Evolutionary conservation across 257 asterid genomes (phyloP).

Genomic region (Lavandula angustifolia): DNA sequence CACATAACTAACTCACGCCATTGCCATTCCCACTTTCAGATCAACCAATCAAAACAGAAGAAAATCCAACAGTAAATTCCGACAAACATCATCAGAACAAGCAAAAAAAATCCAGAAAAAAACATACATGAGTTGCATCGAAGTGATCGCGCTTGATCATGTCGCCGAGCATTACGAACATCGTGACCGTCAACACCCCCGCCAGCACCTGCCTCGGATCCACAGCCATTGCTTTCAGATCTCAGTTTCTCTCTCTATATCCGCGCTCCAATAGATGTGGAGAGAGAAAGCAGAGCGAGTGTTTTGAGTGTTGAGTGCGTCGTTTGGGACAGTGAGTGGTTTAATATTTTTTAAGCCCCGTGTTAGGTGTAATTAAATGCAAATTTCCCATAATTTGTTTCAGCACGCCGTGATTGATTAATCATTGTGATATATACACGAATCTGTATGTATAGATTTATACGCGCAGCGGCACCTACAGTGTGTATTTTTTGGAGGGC

Average conservation of each 20-base stretch:
- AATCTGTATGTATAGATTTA: constrained; percentile 13
- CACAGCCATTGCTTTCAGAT: constrained; percentile 55
- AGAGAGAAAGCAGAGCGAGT: constrained; percentile 22
- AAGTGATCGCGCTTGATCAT: constrained; percentile 75
- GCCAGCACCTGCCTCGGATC: constrained; percentile 77
- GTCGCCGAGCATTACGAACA: constrained; percentile 72
- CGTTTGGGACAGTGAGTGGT: constrained; percentile 28
- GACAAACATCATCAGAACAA: not conserved
- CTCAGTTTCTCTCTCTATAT: constrained; percentile 35
- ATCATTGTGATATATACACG: not conserved
- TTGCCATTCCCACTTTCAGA: constrained; percentile 1
- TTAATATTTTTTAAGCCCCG: constrained; percentile 8
- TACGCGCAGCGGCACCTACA: constrained; percentile 32
- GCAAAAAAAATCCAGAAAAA: no score
- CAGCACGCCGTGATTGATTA: constrained; percentile 28
- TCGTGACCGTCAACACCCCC: constrained; percentile 61
- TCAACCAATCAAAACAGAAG: constrained; percentile 4
- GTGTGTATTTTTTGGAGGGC: constrained; percentile 31
- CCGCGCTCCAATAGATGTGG: constrained; percentile 24
- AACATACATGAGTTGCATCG: constrained; percentile 39
- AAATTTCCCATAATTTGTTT: not conserved
- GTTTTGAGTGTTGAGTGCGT: not conserved
- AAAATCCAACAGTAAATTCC: constrained; percentile 29
- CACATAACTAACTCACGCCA: constrained; percentile 14
- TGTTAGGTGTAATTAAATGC: constrained; percentile 14